phyloP scores from a whole-genome alignment of 2,329 filamentous ascomycete genomes.

The Paraphoma sp. region DNA sequence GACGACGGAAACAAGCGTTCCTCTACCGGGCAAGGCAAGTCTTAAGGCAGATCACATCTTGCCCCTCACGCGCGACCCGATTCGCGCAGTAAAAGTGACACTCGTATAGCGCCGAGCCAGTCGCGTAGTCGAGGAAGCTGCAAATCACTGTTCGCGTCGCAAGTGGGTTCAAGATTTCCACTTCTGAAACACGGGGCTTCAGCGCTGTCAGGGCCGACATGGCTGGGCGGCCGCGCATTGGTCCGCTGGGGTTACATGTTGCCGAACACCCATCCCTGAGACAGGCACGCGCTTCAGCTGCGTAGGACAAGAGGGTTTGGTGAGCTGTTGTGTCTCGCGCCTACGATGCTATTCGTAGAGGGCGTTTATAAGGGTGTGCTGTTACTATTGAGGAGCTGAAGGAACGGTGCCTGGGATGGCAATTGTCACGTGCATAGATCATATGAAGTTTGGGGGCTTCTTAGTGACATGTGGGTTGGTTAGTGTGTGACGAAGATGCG shows the following conservation, averaged over 20 bases:
- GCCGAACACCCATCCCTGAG: constrained; percentile 11
- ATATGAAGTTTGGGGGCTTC: background rate
- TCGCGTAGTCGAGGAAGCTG: background rate
- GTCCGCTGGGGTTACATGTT: constrained; percentile 17
- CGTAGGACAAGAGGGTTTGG: constrained; percentile 18
- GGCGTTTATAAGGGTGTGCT: constrained; percentile 10
- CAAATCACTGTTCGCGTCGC: constrained; percentile 8
- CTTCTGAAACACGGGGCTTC: constrained; percentile 29
- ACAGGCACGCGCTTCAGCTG: constrained; percentile 31
- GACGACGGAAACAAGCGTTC: constrained; percentile 2
- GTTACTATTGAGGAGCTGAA: background rate
- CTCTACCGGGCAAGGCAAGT: constrained; percentile 12
- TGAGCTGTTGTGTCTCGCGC: constrained; percentile 13
- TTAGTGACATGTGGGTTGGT: background rate
- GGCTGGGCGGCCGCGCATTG: constrained; percentile 17
- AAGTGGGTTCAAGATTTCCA: constrained; percentile 18
- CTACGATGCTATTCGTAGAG: constrained; percentile 1
- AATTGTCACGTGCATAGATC: background rate
- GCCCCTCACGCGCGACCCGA: background rate
- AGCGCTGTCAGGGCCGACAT: constrained; percentile 8
- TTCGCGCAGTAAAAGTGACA: background rate
- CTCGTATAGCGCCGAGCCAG: constrained; percentile 3
- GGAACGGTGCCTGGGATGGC: background rate
- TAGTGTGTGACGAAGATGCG: constrained; percentile 1
- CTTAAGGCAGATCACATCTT: constrained; percentile 27